Conservation (phyloP, 768 basidiomycete genomes). For the Leccinum variicolor region DNA sequence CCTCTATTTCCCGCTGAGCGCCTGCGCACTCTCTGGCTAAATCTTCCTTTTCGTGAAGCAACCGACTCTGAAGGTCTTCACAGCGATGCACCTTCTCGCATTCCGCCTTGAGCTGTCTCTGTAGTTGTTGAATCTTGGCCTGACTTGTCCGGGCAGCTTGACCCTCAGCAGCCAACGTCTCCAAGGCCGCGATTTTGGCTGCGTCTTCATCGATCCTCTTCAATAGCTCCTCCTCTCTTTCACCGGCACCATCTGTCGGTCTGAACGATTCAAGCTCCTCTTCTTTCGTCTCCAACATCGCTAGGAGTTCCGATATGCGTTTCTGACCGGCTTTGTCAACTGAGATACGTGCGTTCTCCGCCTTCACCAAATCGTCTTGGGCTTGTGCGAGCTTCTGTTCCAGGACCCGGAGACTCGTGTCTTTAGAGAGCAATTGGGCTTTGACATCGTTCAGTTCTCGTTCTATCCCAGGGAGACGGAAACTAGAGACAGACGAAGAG, state of each 20-base stretch:
- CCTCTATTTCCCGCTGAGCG: constrained; percentile 32
- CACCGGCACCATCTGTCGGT: constrained; percentile 36
- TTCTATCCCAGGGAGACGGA: constrained; percentile 49
- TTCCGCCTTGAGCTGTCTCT: constrained; percentile 41
- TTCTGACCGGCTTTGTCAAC: constrained; percentile 43
- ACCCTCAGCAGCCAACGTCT: constrained; percentile 44
- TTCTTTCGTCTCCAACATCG: constrained; percentile 50
- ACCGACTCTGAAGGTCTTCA: constrained; percentile 42
- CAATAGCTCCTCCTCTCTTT: constrained; percentile 59
- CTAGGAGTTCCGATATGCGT: constrained; percentile 44
- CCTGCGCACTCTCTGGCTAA: constrained; percentile 43
- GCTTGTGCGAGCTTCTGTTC: constrained; percentile 48
- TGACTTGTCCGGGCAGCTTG: constrained; percentile 31
- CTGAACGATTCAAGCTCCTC: constrained; percentile 52
- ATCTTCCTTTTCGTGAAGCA: constrained; percentile 55
- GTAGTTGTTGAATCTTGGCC: constrained; percentile 39
- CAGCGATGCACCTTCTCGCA: constrained; percentile 35
- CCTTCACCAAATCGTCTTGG: constrained; percentile 46
- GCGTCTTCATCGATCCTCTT: constrained; percentile 72
- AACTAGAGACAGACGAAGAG: constrained; percentile 57
- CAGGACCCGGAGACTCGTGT: constrained; percentile 38
- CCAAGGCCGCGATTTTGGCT: constrained; percentile 57
- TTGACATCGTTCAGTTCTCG: constrained; percentile 51
- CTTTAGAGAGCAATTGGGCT: constrained; percentile 41
- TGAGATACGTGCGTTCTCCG: constrained; percentile 59